Evolutionary conservation across 2,329 filamentous ascomycete genomes (phyloP).

Genomic region (Xenoacremonium recifei): DNA sequence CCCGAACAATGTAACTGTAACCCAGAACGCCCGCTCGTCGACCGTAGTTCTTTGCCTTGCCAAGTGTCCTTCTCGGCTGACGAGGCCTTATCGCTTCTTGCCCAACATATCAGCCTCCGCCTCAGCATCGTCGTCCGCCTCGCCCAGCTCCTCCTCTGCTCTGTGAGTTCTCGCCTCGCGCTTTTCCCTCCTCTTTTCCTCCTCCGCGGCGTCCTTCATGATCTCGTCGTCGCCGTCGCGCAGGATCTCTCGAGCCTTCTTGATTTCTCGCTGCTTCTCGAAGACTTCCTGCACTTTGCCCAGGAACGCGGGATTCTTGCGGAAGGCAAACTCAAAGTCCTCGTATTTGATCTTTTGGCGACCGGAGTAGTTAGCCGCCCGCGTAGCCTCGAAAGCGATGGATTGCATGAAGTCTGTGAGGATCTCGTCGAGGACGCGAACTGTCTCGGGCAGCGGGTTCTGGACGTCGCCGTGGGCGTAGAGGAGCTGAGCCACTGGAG

Average conservation of each 20-base stretch:
- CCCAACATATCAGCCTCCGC: slow-evolving; percentile 40
- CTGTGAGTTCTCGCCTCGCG: slow-evolving; percentile 22
- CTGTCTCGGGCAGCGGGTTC: slow-evolving; percentile 77
- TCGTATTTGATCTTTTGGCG: slow-evolving; percentile 98
- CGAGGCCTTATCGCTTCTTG: slow-evolving; percentile 35
- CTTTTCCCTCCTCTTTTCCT: slow-evolving; percentile 39
- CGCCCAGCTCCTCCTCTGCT: slow-evolving; percentile 51
- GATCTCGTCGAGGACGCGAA: slow-evolving; percentile 89
- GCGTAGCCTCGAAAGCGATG: slow-evolving; percentile 84
- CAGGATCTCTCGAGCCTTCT: slow-evolving; percentile 75
- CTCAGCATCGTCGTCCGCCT: slow-evolving; percentile 50
- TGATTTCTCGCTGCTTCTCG: slow-evolving; percentile 83
- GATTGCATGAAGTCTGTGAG: slow-evolving; percentile 96
- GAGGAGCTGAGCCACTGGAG: slow-evolving; percentile 68
- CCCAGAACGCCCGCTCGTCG: too few species aligned
- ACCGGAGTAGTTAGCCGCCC: slow-evolving; percentile 79
- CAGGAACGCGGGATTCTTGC: slow-evolving; percentile 79
- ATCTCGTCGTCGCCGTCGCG: slow-evolving; percentile 64
- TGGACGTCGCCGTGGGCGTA: slow-evolving; percentile 78
- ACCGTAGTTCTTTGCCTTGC: too few species aligned
- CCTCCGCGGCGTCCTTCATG: slow-evolving; percentile 50
- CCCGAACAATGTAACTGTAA: background rate
- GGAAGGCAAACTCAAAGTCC: slow-evolving; percentile 92
- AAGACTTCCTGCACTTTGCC: slow-evolving; percentile 88
- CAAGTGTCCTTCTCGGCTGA: too few species aligned